Evolutionary conservation across 495 filamentous ascomycete species (phyloP), one percentile per base, ranked within the genome.

Genomic region (Cudoniella acicularis): DNA sequence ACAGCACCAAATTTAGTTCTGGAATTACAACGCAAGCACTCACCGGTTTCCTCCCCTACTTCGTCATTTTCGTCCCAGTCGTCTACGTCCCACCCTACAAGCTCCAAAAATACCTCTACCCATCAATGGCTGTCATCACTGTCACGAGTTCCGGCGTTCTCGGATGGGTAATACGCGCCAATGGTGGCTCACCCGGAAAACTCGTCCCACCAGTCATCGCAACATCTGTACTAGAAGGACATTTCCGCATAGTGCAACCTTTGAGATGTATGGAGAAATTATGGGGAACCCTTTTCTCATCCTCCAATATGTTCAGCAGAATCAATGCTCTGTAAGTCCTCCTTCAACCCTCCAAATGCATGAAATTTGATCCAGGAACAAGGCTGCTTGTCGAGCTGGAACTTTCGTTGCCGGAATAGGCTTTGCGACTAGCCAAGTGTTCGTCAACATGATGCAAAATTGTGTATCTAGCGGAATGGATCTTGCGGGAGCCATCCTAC

Each of bases 341-440:
- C n/a, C n/a, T n/a, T n/a, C n/a, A n/a, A n/a, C n/a, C n/a, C n/a
- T n/a, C n/a, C n/a, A n/a, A n/a, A n/a, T n/a, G n/a, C n/a, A n/a
- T n/a, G n/a, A n/a, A n/a, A n/a, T n/a, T n/a, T n/a, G n/a, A n/a
- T n/a, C n/a, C n/a, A n/a, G n/a, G n/a, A n/a, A 54, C 63, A 67
- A 57, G 22, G 58, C 65, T 3, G 57, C 57, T 18, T 65, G 64
- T 4, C 53, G 75, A 26, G 75, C 73, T 10, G 75, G 67, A 2
- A 67, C 69, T 6, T 77, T 77, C 67, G 76, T 77, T 60, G 72
- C 70, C 24, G 74, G 73, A 18, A 53, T 71, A 17, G 74, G 69
- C 24, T 54, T 75, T 49, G 59, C 68, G 8, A 45, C 67, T 11
- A 53, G 57, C 27, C 66, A 68, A 23, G 41, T 68, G 11, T 59